A percentile compares a stretch with the other conserved stretches of the same genome.
These are phyloP conservation scores for Dioscorea dumetorum DNA, from an alignment of 106 monocot genomes.

Conservation along the genomic window DNA sequence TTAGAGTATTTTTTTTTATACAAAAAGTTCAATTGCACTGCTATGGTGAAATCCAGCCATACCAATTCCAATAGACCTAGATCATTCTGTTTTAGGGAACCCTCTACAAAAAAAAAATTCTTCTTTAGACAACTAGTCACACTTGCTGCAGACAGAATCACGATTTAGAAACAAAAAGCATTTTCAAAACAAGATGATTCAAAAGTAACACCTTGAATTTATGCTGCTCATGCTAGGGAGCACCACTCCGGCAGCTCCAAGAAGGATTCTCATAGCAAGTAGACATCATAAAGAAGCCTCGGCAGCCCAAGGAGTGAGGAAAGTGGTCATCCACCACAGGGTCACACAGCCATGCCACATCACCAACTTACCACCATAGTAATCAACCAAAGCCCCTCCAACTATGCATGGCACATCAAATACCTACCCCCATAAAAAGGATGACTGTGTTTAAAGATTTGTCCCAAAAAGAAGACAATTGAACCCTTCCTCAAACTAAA, in stretches of 20 bases:
- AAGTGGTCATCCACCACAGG: slow-evolving; percentile 91
- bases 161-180: not conserved
- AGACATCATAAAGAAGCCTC: not conserved
- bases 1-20: no score
- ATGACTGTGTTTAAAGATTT: slow-evolving; percentile 54
- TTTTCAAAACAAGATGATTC: no score
- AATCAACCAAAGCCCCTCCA: slow-evolving; percentile 74
- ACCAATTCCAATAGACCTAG: slow-evolving; percentile 31
- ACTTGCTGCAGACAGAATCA: not conserved
- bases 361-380: slow-evolving; percentile 85
- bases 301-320: slow-evolving; percentile 90
- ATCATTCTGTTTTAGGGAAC: slow-evolving; percentile 54
- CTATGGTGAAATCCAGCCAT: slow-evolving; percentile 97
- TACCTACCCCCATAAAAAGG: slow-evolving; percentile 96
- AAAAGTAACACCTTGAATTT: slow-evolving; percentile 1
- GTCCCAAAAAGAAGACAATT: no score
- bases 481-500: not conserved
- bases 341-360: slow-evolving; percentile 87
- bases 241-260: slow-evolving; percentile 78
- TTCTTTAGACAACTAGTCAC: slow-evolving; percentile 11
- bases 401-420: slow-evolving; percentile 68
- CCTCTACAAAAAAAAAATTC: slow-evolving; percentile 63
- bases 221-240: slow-evolving; percentile 90
- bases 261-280: slow-evolving; percentile 50
- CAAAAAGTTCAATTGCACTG: slow-evolving; percentile 72